Evolutionary conservation across 2,329 filamentous ascomycete genomes (phyloP).

Genomic region (Neurospora sp.): DNA sequence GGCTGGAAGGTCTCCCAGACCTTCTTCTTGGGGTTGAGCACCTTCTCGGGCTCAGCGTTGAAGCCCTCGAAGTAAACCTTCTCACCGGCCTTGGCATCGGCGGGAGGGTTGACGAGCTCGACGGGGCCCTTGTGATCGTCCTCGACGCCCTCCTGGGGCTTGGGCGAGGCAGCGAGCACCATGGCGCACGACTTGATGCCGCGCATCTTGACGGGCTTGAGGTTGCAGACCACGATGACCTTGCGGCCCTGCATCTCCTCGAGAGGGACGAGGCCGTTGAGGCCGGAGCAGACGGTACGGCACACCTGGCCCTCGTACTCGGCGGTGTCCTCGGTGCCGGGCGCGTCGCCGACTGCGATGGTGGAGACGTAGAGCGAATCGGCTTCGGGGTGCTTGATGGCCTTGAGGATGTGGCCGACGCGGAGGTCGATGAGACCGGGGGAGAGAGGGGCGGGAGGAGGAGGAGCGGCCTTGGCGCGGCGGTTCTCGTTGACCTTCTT

Average conservation of each 20-base stretch:
- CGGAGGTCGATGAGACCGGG: slow-evolving; percentile 87
- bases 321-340: slow-evolving; percentile 77
- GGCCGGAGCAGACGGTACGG: slow-evolving; percentile 90
- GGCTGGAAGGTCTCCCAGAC: slow-evolving; percentile 96
- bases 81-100: slow-evolving; percentile 70
- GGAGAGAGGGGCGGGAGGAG: slow-evolving; percentile 70
- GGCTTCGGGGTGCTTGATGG: slow-evolving; percentile 89
- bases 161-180: slow-evolving; percentile 92
- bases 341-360: slow-evolving; percentile 83
- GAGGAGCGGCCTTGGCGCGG: slow-evolving; percentile 48
- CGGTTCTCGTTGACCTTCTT: slow-evolving; percentile 86
- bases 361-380: slow-evolving; percentile 94
- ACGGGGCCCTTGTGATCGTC: slow-evolving; percentile 83
- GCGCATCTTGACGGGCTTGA: slow-evolving; percentile 99
- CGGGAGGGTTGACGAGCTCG: slow-evolving; percentile 80
- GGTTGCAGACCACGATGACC: slow-evolving; percentile 90
- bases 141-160: slow-evolving; percentile 67
- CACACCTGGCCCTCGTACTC: slow-evolving; percentile 88
- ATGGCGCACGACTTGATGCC: slow-evolving; percentile 71
- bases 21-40: slow-evolving; percentile 99
- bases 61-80: slow-evolving; percentile 90
- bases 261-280: slow-evolving; percentile 85
- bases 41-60: slow-evolving; percentile 83
- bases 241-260: slow-evolving; percentile 96
- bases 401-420: slow-evolving; percentile 95